Evolutionary conservation across 768 basidiomycete genomes (phyloP), one percentile per base, ranked within the genome.

Genomic region (Lepiota subincarnata): DNA sequence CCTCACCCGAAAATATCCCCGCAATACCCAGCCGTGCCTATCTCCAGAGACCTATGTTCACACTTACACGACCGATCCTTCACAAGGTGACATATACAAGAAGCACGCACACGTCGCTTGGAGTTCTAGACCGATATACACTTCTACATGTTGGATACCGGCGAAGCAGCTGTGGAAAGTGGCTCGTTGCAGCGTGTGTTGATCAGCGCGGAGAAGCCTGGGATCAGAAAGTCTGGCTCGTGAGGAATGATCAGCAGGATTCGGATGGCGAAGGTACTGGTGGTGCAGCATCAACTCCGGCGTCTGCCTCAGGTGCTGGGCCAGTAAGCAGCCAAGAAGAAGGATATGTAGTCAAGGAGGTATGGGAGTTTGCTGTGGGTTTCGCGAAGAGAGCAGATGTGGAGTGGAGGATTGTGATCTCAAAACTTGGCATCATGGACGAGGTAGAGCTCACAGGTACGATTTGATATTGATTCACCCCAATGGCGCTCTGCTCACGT

Each of bases 171-270:
- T 87, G 86, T 54, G 79, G 84, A 8, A 86, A 85, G 64, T 93
- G 91, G 92, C 73, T 92, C 5, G 63, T 89, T 14, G 81, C 82
- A n/a, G 74, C 81, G 26, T 87, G 84, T 60, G 70, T 88, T 5
- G 92, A 94, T 62, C 82, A 92, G 64, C 75, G 86, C 1, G 92
- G 89, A 1, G 89, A 93, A 64, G 81, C 77, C 13, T 81, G 87
- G 60, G 82, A 88, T 56, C 62, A 84, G 22, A 81, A 78, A 6
- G 80, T 86, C 6, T 88, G 87, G 84, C 62, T 85, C 20, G 76
- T 75, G n/a, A 79, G 31, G 50, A 34, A 20, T 35, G 50, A 80
- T 39, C 75, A 77, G 6, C 67, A 64, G 28, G 60, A 60, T 37
- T 70, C 65, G 18, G 66, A 69, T 16, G 63, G 57, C 11, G 70